Percentiles rank a stretch among this genome's conserved stretches.
Conservation (phyloP, 1,284 basidiomycete genomes). For the Tetrapyrgos nigripes region DNA sequence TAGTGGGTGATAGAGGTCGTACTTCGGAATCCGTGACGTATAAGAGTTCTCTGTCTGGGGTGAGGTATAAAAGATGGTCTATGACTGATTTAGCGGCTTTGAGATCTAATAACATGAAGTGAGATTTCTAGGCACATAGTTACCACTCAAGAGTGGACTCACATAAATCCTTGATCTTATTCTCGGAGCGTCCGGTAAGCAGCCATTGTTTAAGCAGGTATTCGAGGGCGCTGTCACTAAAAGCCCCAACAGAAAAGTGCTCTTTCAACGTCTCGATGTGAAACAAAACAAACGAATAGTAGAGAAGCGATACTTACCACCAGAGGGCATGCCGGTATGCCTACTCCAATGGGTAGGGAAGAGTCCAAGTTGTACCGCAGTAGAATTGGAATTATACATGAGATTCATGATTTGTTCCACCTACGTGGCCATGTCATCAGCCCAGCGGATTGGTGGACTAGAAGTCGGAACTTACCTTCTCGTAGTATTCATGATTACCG, state of each 20-base stretch:
- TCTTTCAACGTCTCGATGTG: constrained; percentile 31
- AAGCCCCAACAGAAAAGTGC: constrained; percentile 64
- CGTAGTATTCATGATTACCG: constrained; percentile 54
- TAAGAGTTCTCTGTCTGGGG: constrained; percentile 67
- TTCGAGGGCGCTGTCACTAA: constrained; percentile 76
- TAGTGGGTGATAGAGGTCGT: constrained; percentile 8
- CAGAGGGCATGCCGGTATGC: constrained; percentile 41
- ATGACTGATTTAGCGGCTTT: constrained; percentile 66
- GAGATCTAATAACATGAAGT: constrained; percentile 53
- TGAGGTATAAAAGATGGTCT: constrained; percentile 68
- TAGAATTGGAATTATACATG: constrained; percentile 47
- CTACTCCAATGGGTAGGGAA: constrained; percentile 52
- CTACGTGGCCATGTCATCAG: constrained; percentile 19
- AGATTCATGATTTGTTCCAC: constrained; percentile 55
- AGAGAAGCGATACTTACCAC: constrained; percentile 28
- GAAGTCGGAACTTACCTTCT: constrained; percentile 35
- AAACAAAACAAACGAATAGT: neutral
- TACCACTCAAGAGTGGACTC: constrained; percentile 29
- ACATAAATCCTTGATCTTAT: constrained; percentile 69
- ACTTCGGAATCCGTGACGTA: constrained; percentile 67
- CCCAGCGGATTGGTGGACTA: neutral
- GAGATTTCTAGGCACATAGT: neutral
- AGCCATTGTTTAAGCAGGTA: constrained; percentile 80
- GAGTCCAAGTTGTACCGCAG: constrained; percentile 42
- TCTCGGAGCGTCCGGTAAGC: constrained; percentile 65